Conservation (phyloP, 2,329 filamentous ascomycete species). For the Ilyonectria sp. region DNA sequence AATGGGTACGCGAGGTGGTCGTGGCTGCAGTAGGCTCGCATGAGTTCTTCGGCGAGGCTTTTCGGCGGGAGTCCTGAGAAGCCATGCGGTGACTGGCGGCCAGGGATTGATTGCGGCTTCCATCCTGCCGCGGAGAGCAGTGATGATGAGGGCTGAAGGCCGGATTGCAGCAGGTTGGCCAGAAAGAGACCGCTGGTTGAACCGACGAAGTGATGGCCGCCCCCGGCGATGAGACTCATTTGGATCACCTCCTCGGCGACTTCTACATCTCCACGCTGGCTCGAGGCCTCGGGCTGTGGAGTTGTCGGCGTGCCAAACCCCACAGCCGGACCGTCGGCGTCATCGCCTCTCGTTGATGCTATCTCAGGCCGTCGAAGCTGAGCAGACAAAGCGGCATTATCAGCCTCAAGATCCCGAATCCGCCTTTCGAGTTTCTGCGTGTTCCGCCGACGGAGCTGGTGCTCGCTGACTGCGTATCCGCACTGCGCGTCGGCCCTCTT, state of each 20-base stretch:
- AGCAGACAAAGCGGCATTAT: conserved; percentile 42
- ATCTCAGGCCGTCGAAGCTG: conserved; percentile 25
- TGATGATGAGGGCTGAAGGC: conserved; percentile 32
- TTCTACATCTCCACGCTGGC: conserved; percentile 35
- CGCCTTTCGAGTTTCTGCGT: conserved; percentile 54
- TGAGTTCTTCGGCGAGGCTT: conserved; percentile 52
- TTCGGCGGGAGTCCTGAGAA: conserved; percentile 52
- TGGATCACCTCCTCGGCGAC: conserved; percentile 60
- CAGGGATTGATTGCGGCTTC: conserved; percentile 33
- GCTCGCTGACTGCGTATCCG: conserved; percentile 52
- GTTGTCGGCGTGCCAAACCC: conserved; percentile 11
- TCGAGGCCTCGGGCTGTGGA: conserved; percentile 18
- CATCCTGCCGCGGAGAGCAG: conserved; percentile 30
- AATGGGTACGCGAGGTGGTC: conserved; percentile 62
- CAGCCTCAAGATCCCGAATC: conserved; percentile 51
- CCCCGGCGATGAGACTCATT: conserved; percentile 59
- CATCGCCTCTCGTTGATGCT: conserved; percentile 17
- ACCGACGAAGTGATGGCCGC: conserved; percentile 59
- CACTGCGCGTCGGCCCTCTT: conserved; percentile 53
- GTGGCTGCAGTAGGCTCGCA: conserved; percentile 60
- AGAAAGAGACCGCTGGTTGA: conserved; percentile 58
- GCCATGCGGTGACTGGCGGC: conserved; percentile 16
- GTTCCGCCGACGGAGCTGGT: conserved; percentile 49
- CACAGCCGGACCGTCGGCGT: not conserved
- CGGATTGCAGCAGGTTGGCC: conserved; percentile 56